Base-by-base conservation (phyloP, 2,329 filamentous ascomycete species). In the Trichoderma sp. region DNA sequence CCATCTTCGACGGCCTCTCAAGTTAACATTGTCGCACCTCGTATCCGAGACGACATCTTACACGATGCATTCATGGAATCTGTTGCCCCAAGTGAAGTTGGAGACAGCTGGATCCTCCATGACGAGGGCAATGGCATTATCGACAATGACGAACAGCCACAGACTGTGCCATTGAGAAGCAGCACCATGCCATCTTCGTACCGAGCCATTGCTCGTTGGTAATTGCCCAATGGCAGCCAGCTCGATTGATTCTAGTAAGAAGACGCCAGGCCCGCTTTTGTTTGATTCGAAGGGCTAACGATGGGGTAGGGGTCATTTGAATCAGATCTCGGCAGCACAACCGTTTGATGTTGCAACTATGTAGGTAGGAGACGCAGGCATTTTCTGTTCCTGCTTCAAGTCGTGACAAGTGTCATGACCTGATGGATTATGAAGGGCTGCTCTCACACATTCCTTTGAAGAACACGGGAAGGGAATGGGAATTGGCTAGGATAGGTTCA, bases 51-150 rank as follows among this genome's bases (percentile, higher is more conserved):
- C 50, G 88, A 87, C 12, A 81, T 85, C 27, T 78, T 89, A 60
- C 84, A 86, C 73, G 89, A 89, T 78, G 85, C 84, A 9, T 76
- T 87, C 68, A 87, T 88, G 85, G 86, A 88, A 76, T 81, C 87
- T 60, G 82, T 86, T 53, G 83, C 83, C 56, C 81, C 83, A 18
- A 81, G 80, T 74, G 82, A 84, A 62, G 78, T 82, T 1, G 83
- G 83, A 41, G 82, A 83, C 74, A 81, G 85, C 76, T 86, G 84
- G 83, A 82, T 81, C 18, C 79, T 87, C 21, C 81, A 81, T 45
- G 82, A 84, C 76, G 83, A 84, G 74, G 71, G 75, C 69, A 76
- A 75, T 50, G 71, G 24, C 27, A 35, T 53, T 50, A 18, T 29
- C 21, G 31, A 35, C n/a, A n/a, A 38, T 53, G 27, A 24, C 64